Evolutionary conservation across 805 yeast species (phyloP), one percentile per base, ranked within the genome.

Genomic region (Candida insectalens): DNA sequence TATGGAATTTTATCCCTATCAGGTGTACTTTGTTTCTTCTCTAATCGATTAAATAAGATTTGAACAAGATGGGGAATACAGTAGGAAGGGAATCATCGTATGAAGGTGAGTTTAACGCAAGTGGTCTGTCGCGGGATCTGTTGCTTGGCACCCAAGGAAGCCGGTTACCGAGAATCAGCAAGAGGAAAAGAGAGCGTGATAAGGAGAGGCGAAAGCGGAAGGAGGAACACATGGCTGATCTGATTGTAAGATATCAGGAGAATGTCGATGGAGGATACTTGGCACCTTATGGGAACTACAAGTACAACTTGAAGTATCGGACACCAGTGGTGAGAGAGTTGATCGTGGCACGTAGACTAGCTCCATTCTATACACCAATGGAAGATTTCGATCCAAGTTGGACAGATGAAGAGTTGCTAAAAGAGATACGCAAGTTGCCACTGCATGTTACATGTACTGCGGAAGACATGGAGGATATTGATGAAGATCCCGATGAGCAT

Each of bases 181-280:
- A 45, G 29, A 49, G 47, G 36, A 69, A 59, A 44, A 57, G 52
- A 37, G 63, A 58, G 30, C 53, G 55, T 21, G 67, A 67, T n/a
- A 70, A 60, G 31, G 88, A 81, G 25, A 73, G 70, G 47, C 77
- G 70, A 38, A 52, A 50, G 33, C 52, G 53, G 33, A 67, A 67
- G 36, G 82, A 76, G 40, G 55, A 57, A 13, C 84, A 76, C 45
- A 71, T 71, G 35, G 45, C 59, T 40, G 68, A 74, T 17, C 59
- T 82, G 35, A 60, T 82, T 16, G 84, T 82, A 2, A 62, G 68
- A 40, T 69, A 56, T 46, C 64, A 64, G 26, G 94, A 84, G 49
- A 73, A 64, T 41, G 95, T 89, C 12, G 97, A 92, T 58, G 98
- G 98, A 14, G 98, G 98, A 2, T 87, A 62, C 51, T 59, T 89